phyloP scores from a whole-genome alignment of 2,329 filamentous ascomycete genomes.

The Cordyceps farinosa region DNA sequence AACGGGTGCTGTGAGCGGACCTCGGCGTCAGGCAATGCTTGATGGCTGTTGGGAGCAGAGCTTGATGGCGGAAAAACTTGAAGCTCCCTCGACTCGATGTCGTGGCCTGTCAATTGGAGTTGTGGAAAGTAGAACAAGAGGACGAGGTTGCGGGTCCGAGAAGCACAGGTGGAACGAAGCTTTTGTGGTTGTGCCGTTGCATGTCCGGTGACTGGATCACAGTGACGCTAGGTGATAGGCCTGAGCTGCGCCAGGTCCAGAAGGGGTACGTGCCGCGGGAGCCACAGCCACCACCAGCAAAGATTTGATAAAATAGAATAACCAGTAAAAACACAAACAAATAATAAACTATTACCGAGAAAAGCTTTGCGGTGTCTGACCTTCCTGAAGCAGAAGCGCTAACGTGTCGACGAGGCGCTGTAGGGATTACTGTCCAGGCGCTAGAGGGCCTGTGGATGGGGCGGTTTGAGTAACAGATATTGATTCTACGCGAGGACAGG shows the following conservation, averaged over 20 bases:
- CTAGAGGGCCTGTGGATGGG: conserved; percentile 3
- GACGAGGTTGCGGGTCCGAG: conserved; percentile 5
- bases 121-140: not conserved
- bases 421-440: not conserved
- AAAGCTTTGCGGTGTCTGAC: not conserved
- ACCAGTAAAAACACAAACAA: not conserved
- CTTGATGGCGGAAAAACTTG: not conserved
- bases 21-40: not conserved
- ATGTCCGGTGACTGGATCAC: conserved; percentile 12
- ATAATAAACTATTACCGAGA: not conserved
- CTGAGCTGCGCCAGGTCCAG: not conserved
- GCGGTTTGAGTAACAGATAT: conserved; percentile 7
- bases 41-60: not conserved
- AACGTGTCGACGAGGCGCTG: not conserved
- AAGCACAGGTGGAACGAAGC: conserved; percentile 1
- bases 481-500: not conserved
- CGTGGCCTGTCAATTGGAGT: not conserved
- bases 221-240: conserved; percentile 1
- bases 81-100: not conserved
- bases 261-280: not conserved
- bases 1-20: not conserved
- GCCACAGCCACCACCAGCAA: conserved; percentile 2
- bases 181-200: conserved; percentile 7
- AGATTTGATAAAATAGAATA: not conserved
- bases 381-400: conserved; percentile 7